A percentile compares a stretch with the other conserved stretches of the same genome.
Evolutionary conservation across 768 basidiomycete genomes (phyloP).

Genomic region (Coprinopsis cinerea): DNA sequence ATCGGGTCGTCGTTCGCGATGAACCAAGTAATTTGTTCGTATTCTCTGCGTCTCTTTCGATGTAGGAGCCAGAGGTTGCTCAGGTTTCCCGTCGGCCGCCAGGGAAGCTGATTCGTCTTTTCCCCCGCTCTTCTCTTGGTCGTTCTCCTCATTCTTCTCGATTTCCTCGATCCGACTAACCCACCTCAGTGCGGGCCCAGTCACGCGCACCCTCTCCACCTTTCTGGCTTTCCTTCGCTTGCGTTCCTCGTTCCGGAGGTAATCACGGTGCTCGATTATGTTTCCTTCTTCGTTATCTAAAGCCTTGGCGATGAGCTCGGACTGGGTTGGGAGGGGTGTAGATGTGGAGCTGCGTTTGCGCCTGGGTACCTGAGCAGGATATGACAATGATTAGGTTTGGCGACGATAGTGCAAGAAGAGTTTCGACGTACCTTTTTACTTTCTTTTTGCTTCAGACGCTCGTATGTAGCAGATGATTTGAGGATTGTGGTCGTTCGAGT

Average conservation of each 20-base stretch:
- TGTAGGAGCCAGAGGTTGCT: too few relatives aligned
- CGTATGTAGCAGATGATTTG: constrained; percentile 63
- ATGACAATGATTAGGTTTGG: too few relatives aligned
- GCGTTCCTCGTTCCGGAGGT: constrained; percentile 76
- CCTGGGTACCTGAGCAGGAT: too few relatives aligned
- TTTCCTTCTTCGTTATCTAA: constrained; percentile 87
- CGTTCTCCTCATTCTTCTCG: too few relatives aligned
- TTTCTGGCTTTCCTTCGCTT: constrained; percentile 66
- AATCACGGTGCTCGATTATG: constrained; percentile 69
- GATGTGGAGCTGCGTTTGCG: too few relatives aligned
- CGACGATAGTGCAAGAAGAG: neutral
- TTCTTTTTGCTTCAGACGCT: constrained; percentile 57
- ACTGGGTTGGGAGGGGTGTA: constrained; percentile 72
- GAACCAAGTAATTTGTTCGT: constrained; percentile 65
- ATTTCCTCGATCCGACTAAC: constrained; percentile 59
- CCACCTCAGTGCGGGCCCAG: constrained; percentile 70
- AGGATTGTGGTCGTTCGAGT: constrained; percentile 63
- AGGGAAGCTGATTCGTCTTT: too few relatives aligned
- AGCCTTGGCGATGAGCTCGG: constrained; percentile 77
- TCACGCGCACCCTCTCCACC: constrained; percentile 53
- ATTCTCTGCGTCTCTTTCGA: constrained; percentile 51
- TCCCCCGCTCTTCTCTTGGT: too few relatives aligned
- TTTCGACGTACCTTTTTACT: constrained; percentile 46
- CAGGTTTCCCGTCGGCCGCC: too few relatives aligned
- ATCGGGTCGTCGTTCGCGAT: constrained; percentile 50